Percentiles rank a stretch among this genome's conserved stretches.
Evolutionary conservation across 2,329 filamentous ascomycete genomes (phyloP).

Genomic region (Ophiognomonia clavigignenti-juglandacearum): DNA sequence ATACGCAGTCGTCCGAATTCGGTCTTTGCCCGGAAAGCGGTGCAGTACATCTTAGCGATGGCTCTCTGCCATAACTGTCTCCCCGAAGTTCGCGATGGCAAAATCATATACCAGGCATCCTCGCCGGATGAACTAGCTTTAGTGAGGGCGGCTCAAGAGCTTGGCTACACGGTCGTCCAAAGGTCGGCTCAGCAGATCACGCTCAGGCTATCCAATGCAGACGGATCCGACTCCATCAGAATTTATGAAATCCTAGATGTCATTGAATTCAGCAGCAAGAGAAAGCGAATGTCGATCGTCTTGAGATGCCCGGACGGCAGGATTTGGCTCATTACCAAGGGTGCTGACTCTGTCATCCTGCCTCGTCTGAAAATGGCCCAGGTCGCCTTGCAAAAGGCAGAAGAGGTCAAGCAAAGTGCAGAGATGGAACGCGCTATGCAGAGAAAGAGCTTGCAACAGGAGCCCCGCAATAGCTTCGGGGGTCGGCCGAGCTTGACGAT

Average conservation of each 20-base stretch:
- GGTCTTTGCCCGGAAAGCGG: conserved; percentile 70
- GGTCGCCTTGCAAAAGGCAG: conserved; percentile 72
- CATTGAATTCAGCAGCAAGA: conserved; percentile 84
- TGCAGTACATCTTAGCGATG: conserved; percentile 77
- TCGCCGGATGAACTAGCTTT: conserved; percentile 88
- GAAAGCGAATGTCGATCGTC: conserved; percentile 88
- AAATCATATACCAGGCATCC: conserved; percentile 67
- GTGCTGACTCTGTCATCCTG: conserved; percentile 79
- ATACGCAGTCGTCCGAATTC: conserved; percentile 72
- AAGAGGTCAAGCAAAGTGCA: conserved; percentile 56
- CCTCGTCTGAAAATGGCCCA: conserved; percentile 68
- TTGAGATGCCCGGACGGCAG: conserved; percentile 80
- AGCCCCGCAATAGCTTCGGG: conserved; percentile 51
- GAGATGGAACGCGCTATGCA: conserved; percentile 54
- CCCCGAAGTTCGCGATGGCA: conserved; percentile 69
- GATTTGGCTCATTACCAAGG: conserved; percentile 83
- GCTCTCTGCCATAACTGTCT: conserved; percentile 89
- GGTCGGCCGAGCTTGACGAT: conserved; percentile 48
- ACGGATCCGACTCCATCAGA: conserved; percentile 34
- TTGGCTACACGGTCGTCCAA: conserved; percentile 74
- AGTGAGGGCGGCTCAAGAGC: conserved; percentile 76
- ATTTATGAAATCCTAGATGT: conserved; percentile 78
- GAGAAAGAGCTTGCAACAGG: conserved; percentile 50
- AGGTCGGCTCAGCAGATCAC: conserved; percentile 67
- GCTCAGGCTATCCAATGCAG: conserved; percentile 35